Percentiles rank a stretch among this genome's conserved stretches.
phyloP scores from a whole-genome alignment of 345 rosid genomes.

The Populus nigra region DNA sequence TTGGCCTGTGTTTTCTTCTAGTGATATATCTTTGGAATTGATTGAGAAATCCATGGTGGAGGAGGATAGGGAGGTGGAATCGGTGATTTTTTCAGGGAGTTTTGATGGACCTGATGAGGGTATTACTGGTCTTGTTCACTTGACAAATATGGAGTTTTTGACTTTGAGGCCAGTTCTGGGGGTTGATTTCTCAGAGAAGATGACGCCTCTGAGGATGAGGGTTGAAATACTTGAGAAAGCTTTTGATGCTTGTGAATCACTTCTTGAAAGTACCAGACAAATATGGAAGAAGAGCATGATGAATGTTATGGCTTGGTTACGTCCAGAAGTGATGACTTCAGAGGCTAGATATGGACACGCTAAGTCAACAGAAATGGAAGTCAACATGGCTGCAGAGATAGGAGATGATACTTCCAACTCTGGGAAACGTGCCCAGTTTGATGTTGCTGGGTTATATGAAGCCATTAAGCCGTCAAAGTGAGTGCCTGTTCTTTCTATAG shows the following conservation, averaged over 20 bases:
- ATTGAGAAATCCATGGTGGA: slow-evolving; percentile 33
- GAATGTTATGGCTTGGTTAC: slow-evolving; percentile 87
- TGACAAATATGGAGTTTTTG: slow-evolving; percentile 59
- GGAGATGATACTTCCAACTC: slow-evolving; percentile 31
- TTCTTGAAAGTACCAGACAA: slow-evolving; percentile 63
- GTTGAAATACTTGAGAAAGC: slow-evolving; percentile 69
- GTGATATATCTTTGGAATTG: slow-evolving; percentile 60
- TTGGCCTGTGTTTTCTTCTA: slow-evolving; percentile 71
- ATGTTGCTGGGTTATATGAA: slow-evolving; percentile 83
- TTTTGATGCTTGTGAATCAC: slow-evolving; percentile 72
- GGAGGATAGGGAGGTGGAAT: slow-evolving; percentile 35
- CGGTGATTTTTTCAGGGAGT: slow-evolving; percentile 58
- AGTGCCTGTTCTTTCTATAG: slow-evolving; percentile 26
- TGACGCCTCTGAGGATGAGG: slow-evolving; percentile 60
- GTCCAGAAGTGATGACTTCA: slow-evolving; percentile 83
- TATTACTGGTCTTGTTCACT: slow-evolving; percentile 75
- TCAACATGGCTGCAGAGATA: slow-evolving; percentile 20
- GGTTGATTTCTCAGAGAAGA: slow-evolving; percentile 30
- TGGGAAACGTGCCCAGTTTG: slow-evolving; percentile 51
- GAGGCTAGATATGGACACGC: slow-evolving; percentile 63
- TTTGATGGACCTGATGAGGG: slow-evolving; percentile 89
- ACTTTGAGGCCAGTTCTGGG: slow-evolving; percentile 60
- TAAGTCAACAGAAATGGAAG: slow-evolving; percentile 31
- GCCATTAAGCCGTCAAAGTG: slow-evolving; percentile 93
- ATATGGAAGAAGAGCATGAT: slow-evolving; percentile 87